These are phyloP conservation scores for Apiospora malaysiana DNA, from an alignment of 2,329 filamentous ascomycete genomes.

Conservation along the genomic window DNA sequence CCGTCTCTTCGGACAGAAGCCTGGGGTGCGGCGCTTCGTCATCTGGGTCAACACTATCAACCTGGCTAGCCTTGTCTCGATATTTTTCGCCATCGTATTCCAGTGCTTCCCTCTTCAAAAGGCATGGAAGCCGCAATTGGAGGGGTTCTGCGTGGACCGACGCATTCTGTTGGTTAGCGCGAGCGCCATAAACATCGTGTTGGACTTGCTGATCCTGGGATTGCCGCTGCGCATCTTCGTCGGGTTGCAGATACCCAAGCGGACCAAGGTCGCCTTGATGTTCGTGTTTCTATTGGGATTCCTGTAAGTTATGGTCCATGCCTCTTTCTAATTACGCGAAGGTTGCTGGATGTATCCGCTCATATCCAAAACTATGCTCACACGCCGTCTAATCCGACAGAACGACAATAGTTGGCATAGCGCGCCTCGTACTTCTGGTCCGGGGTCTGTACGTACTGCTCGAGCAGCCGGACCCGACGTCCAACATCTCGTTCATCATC, in stretches of 20 bases:
- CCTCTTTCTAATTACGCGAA: too few relatives aligned
- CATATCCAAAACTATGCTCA: background rate
- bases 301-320: slow-evolving; percentile 27
- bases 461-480: slow-evolving; percentile 34
- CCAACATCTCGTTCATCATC: slow-evolving; percentile 43
- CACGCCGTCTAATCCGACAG: slow-evolving; percentile 27
- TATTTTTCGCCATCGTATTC: slow-evolving; percentile 44
- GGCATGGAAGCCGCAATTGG: slow-evolving; percentile 38
- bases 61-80: slow-evolving; percentile 29
- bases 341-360: too few relatives aligned
- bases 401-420: slow-evolving; percentile 43
- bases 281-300: slow-evolving; percentile 47
- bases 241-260: slow-evolving; percentile 45
- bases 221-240: slow-evolving; percentile 49
- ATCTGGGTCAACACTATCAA: slow-evolving; percentile 43
- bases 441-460: slow-evolving; percentile 39
- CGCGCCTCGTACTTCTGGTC: slow-evolving; percentile 42
- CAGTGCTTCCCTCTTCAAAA: slow-evolving; percentile 51
- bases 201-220: slow-evolving; percentile 46
- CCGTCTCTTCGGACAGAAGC: slow-evolving; percentile 46
- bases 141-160: slow-evolving; percentile 41
- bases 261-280: slow-evolving; percentile 46
- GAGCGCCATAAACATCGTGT: slow-evolving; percentile 47
- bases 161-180: slow-evolving; percentile 41
- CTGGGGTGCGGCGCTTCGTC: slow-evolving; percentile 39